A percentile compares a stretch with the other conserved stretches of the same genome.
Conservation (phyloP, 2,329 filamentous ascomycete species). For the Chalaropsis thielavioides region DNA sequence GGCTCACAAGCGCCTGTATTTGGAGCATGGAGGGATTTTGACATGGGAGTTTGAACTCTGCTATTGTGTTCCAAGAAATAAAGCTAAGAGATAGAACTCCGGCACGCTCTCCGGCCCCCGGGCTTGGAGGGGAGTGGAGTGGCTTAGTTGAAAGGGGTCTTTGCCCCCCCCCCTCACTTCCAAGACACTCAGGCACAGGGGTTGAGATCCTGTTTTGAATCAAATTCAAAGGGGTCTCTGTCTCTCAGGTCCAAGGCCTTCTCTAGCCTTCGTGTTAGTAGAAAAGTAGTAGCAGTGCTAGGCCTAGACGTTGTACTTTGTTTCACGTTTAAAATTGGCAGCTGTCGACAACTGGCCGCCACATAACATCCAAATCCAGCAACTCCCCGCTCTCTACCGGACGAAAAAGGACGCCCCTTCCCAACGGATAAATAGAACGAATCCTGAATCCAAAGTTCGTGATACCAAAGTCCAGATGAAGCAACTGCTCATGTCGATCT, state of each 20-base stretch:
- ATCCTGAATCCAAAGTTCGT: neutral
- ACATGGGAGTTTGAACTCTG: neutral
- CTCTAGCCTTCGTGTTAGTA: neutral
- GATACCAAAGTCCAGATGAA: neutral
- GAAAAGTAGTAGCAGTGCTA: neutral
- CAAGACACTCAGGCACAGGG: neutral
- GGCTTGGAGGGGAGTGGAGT: neutral
- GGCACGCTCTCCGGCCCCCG: neutral
- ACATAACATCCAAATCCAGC: neutral
- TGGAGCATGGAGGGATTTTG: neutral
- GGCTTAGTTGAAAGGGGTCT: neutral
- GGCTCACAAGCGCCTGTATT: neutral
- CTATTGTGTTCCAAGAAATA: neutral
- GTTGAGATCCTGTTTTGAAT: neutral
- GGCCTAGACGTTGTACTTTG: neutral
- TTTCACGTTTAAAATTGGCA: neutral
- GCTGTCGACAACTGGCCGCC: neutral
- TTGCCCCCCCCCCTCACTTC: neutral
- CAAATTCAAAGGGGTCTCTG: neutral
- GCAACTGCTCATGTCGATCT: neutral
- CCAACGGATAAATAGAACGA: neutral
- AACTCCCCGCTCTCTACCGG: neutral
- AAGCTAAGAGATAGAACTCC: neutral
- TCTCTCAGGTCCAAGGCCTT: neutral
- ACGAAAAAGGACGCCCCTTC: neutral